Evolutionary conservation across 2,329 filamentous ascomycete genomes (phyloP).

Genomic region (Zasmidium citrigriseum): DNA sequence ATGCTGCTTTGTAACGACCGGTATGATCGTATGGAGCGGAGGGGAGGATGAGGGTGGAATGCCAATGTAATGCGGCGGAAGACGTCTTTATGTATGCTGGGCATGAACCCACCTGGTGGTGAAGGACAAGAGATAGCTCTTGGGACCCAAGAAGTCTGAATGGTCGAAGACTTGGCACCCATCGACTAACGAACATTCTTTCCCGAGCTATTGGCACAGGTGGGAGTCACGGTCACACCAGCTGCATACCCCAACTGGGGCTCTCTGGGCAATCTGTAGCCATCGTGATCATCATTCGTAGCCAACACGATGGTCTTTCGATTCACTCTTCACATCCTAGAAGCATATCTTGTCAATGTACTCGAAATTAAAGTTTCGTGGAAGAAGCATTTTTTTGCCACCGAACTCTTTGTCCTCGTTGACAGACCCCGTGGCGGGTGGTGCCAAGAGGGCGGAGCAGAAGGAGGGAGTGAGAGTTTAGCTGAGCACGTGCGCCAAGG

Average conservation of each 20-base stretch:
- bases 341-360: neutral
- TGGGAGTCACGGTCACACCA: neutral
- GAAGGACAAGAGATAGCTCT: slow-evolving; percentile 21
- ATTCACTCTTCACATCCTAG: neutral
- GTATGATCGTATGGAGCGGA: neutral
- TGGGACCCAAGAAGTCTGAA: slow-evolving; percentile 18
- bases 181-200: neutral
- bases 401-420: neutral
- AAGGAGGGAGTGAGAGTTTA: neutral
- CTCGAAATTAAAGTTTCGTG: too few species aligned
- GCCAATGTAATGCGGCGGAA: slow-evolving; percentile 9
- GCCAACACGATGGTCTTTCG: neutral
- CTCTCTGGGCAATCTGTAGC: neutral
- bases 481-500: neutral
- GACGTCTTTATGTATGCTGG: slow-evolving; percentile 11
- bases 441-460: neutral
- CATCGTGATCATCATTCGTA: neutral
- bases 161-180: slow-evolving; percentile 15
- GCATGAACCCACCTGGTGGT: neutral
- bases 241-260: neutral
- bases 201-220: neutral
- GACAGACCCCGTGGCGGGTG: neutral
- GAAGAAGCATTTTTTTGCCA: neutral
- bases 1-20: neutral
- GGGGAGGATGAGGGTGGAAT: neutral